Evolutionary conservation across 768 basidiomycete species (phyloP).

Genomic region (Gloeopeniophorella convolvens): DNA sequence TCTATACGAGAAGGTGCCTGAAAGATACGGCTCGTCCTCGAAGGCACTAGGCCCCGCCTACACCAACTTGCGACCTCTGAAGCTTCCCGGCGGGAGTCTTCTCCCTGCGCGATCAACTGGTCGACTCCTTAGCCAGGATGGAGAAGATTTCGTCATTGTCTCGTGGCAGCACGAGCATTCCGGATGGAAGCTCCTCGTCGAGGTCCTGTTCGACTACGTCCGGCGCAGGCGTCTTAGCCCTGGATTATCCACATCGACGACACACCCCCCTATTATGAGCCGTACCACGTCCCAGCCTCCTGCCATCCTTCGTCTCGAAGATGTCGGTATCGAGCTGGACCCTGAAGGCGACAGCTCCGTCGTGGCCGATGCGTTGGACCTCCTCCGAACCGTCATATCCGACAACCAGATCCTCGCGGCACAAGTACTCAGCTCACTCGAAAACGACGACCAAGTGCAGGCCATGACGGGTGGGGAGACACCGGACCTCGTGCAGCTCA

Average conservation of each 20-base stretch:
- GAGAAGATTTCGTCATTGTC: constrained; percentile 61
- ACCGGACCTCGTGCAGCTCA: constrained; percentile 72
- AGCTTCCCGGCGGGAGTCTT: constrained; percentile 68
- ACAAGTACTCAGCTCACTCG: constrained; percentile 60
- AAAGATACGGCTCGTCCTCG: constrained; percentile 49
- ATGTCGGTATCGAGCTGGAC: constrained; percentile 67
- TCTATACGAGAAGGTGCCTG: constrained; percentile 61
- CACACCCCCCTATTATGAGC: neutral
- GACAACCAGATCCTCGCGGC: constrained; percentile 60
- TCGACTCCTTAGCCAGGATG: constrained; percentile 64
- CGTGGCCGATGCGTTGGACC: constrained; percentile 69
- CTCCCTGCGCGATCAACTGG: constrained; percentile 64
- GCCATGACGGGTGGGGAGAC: constrained; percentile 47
- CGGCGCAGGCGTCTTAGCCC: constrained; percentile 45
- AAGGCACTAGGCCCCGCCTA: constrained; percentile 49
- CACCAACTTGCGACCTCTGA: constrained; percentile 57
- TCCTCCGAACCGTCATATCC: constrained; percentile 70
- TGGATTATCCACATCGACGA: constrained; percentile 8
- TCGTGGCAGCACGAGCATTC: constrained; percentile 79
- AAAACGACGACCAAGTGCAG: constrained; percentile 41
- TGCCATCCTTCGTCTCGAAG: constrained; percentile 44
- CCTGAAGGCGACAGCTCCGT: constrained; percentile 54
- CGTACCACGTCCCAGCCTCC: constrained; percentile 9
- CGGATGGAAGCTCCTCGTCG: constrained; percentile 83
- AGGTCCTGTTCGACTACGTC: constrained; percentile 71